Percentiles rank a stretch among this genome's conserved stretches.
phyloP scores from a whole-genome alignment of 2,329 filamentous ascomycete species.

The Aspergillus felis region DNA sequence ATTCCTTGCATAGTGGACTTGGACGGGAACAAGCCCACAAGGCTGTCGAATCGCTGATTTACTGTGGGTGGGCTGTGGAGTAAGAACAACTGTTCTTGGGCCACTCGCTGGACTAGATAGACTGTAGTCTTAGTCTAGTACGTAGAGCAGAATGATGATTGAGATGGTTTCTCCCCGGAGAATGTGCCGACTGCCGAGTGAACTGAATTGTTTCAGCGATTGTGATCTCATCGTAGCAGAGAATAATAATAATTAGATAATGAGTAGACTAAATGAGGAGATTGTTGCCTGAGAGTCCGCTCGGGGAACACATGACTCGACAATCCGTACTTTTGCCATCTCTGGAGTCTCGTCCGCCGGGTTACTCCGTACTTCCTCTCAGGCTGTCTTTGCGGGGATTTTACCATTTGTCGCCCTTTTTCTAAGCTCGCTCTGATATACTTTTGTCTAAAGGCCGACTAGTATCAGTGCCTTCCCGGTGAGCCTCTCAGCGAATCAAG shows the following conservation, averaged over 20 bases:
- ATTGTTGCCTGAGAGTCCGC: neutral
- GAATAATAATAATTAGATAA: neutral
- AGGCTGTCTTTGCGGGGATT: neutral
- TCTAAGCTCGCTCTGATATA: neutral
- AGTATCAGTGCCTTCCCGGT: neutral
- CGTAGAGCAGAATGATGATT: neutral
- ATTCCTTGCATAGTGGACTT: neutral
- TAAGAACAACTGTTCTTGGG: neutral
- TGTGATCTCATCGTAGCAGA: neutral
- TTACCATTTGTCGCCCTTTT: neutral
- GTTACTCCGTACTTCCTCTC: neutral
- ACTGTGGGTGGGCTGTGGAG: conserved; percentile 7
- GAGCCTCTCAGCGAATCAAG: neutral
- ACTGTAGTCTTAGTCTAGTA: neutral
- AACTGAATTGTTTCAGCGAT: neutral
- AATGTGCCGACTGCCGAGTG: conserved; percentile 10
- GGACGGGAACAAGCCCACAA: conserved; percentile 6
- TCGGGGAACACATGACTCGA: neutral
- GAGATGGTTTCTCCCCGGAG: conserved; percentile 3
- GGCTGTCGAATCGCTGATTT: conserved; percentile 10
- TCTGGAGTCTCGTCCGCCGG: too few species aligned
- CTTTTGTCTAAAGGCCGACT: neutral
- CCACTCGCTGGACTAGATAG: neutral
- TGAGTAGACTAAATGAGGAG: neutral
- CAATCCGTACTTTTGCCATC: neutral